Base-by-base conservation (phyloP, 2,329 filamentous ascomycete species). In the Penicillium paneum region DNA sequence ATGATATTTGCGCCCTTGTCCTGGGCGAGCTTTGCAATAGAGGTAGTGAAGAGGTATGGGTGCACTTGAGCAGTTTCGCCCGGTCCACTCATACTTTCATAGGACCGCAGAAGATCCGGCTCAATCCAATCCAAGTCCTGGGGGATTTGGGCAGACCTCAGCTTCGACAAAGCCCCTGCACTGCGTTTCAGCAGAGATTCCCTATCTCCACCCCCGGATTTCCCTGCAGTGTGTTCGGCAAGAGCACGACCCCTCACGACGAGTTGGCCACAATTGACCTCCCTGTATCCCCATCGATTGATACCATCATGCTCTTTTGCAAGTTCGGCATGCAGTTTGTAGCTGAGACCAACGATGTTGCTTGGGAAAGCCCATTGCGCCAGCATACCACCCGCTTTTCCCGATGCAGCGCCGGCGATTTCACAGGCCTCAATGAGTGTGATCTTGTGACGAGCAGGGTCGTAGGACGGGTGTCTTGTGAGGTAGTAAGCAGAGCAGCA, bases 1-100 rank as follows among this genome's bases (percentile, higher is more conserved):
- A 84, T 78, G 49, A 97, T 80, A 21, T 86, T 82, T 60, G 82
- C 84, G 2, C 89, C 89, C 26, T 80, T 81, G 48, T 89, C 83
- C 52, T 82, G 76, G 0, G 93, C 91, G 12, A 97, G 79, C 39
- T 84, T 78, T 5, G 89, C 90, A 73, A 97, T 95, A 15, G 86
- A 81, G 0, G 84, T 93, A 0, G 94, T 97, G 69, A 99, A 97
- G 41, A 91, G 86, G 58, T 87, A 89, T 0, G 94, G 94, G 67
- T 99, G 93, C 3, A 97, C 93, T 74, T 99, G 94, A 0, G 94
- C 90, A 1, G 94, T 97, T 57, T 91, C 89, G 1, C 81, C 82
- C 0, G 85, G 83, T 3, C 84, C 86, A 2, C 90, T 91, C 91
- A 97, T 97, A 68, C 88, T 85, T 32, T 90, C 84, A 74, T 96